Conservation (phyloP, 1,284 basidiomycete species). For the Melampsora abietis-canadensis region DNA sequence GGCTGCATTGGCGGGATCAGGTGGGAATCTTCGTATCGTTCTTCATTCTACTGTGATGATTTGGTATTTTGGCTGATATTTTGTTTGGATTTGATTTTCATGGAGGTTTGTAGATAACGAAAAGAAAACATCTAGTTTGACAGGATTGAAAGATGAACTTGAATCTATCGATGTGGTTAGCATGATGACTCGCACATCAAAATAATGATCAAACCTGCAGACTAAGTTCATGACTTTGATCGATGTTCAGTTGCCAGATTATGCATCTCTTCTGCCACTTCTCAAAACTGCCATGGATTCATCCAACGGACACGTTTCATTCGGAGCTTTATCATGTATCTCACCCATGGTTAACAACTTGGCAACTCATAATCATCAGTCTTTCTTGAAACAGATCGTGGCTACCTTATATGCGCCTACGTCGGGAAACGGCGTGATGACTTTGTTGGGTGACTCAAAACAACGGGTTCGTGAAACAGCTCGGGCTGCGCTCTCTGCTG, state of each 20-base stretch:
- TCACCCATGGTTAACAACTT: constrained; percentile 46
- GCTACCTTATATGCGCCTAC: constrained; percentile 57
- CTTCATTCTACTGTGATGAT: neutral
- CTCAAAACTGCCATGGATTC: constrained; percentile 73
- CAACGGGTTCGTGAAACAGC: constrained; percentile 72
- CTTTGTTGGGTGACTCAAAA: constrained; percentile 71
- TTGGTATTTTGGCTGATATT: neutral
- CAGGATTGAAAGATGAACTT: constrained; percentile 27
- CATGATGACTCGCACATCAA: neutral
- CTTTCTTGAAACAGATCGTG: constrained; percentile 60
- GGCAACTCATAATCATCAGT: constrained; percentile 64
- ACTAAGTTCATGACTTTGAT: neutral
- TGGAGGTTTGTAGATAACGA: constrained; percentile 29
- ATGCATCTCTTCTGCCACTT: constrained; percentile 64
- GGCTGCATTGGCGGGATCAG: neutral
- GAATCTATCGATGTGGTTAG: constrained; percentile 37
- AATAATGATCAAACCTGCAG: neutral
- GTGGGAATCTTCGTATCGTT: neutral
- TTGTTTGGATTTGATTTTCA: neutral
- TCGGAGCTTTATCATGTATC: constrained; percentile 51
- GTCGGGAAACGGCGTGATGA: constrained; percentile 56
- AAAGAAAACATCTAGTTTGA: constrained; percentile 25
- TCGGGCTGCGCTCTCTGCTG: constrained; percentile 66
- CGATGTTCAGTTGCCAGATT: constrained; percentile 62
- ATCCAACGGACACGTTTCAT: constrained; percentile 69